phyloP scores from a whole-genome alignment of 2,329 filamentous ascomycete genomes.

The Pestalotiopsis fici region DNA sequence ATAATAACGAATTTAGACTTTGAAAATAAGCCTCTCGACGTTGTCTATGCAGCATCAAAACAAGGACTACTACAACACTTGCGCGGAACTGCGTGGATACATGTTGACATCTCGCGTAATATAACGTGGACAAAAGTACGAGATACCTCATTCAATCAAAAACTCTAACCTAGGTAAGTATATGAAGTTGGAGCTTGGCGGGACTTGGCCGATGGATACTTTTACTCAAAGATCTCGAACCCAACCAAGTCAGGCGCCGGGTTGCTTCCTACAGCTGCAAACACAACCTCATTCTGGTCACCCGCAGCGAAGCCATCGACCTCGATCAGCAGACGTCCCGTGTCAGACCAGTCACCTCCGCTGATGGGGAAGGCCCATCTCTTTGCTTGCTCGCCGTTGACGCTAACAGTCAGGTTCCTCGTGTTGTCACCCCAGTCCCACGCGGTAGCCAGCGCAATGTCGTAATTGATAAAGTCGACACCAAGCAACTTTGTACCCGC shows the following conservation, averaged over 20 bases:
- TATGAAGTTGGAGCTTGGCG: too few relatives aligned
- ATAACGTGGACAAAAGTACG: too few relatives aligned
- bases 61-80: too few relatives aligned
- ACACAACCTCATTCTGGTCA: conserved; percentile 35
- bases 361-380: conserved; percentile 51
- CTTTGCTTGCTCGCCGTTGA: conserved; percentile 44
- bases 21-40: too few relatives aligned
- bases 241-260: conserved; percentile 46
- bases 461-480: conserved; percentile 55
- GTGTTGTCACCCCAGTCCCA: conserved; percentile 49
- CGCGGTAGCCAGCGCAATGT: conserved; percentile 41
- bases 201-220: background rate
- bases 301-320: conserved; percentile 46
- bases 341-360: conserved; percentile 52
- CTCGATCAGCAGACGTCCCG: conserved; percentile 43
- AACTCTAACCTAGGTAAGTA: too few relatives aligned
- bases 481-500: conserved; percentile 40
- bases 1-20: too few relatives aligned
- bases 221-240: conserved; percentile 34
- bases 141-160: too few relatives aligned
- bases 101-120: too few relatives aligned
- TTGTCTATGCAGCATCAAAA: too few relatives aligned
- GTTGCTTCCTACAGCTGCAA: conserved; percentile 25
- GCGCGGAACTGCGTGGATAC: too few relatives aligned
- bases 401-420: conserved; percentile 47